Percentiles rank a stretch among this genome's conserved stretches.
phyloP scores from a whole-genome alignment of 306 rosid species.

The Echinosophora koreensis region DNA sequence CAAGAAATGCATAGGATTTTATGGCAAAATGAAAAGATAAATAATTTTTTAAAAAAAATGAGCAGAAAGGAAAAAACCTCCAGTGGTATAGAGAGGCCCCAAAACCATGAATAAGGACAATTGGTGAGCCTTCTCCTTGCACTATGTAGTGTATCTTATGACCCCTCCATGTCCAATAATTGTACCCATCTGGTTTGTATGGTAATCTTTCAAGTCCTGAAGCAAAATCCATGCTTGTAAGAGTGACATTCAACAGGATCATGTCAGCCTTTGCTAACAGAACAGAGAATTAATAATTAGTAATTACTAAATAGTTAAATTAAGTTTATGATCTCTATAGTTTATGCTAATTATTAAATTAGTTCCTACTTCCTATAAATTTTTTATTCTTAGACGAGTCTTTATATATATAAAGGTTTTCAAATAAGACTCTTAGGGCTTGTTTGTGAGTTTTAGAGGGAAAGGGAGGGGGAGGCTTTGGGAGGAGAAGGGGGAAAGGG shows the following conservation, averaged over 20 bases:
- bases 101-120: slow-evolving; percentile 94
- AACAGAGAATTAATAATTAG: not conserved
- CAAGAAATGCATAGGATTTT: not conserved
- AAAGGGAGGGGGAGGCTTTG: no score
- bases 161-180: slow-evolving; percentile 93
- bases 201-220: slow-evolving; percentile 74
- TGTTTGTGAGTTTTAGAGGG: no score
- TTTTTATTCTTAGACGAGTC: not conserved
- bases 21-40: not conserved
- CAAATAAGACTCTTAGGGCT: not conserved
- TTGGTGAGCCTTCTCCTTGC: slow-evolving; percentile 90
- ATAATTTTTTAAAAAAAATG: not conserved
- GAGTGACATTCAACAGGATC: not conserved
- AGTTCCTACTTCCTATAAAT: not conserved
- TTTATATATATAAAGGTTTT: no score
- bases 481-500: no score
- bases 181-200: slow-evolving; percentile 78
- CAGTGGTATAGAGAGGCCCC: slow-evolving; percentile 96
- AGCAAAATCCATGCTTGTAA: slow-evolving; percentile 29
- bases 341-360: not conserved
- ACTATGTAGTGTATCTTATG: slow-evolving; percentile 92
- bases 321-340: no score
- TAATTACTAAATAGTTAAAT: not conserved
- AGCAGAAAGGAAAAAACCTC: slow-evolving; percentile 62
- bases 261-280: slow-evolving; percentile 3